Evolutionary conservation across 257 asterid genomes (phyloP), one percentile per base, ranked within the genome.

Genomic region (Orobanche coerulescens): DNA sequence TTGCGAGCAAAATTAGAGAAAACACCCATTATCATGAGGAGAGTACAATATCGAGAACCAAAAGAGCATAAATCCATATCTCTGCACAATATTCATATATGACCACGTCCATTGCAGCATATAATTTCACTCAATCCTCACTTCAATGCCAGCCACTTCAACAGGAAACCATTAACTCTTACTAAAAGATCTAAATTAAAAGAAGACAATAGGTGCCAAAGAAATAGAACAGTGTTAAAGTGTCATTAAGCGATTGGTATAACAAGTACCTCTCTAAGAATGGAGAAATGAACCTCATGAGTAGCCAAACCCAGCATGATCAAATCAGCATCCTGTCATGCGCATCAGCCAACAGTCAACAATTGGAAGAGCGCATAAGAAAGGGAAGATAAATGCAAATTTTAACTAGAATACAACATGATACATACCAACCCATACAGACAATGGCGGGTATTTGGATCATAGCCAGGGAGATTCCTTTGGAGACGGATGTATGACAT

Each of bases 401-500:
- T 62, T 44, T 47, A 57, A 34, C 6, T 11, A 62, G 46, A 14
- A 26, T 42, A 7, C 16, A 65, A 33, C 19, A 14, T 24, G 64
- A 46, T 37, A 65, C 82, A 52, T 81, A 90, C 97, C 95, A 90
- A 79, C 55, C 97, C 97, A 83, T 90, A 90, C 49, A 90, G 87
- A 70, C 97, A 87, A 58, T 90, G 97, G 26, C 88, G 86, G 9
- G 96, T 87, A 75, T 90, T 90, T 64, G 96, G 97, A 69, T 90
- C 94, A 79, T 66, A 75, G 53, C 96, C 97, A 53, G 87, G 84
- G 58, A 85, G 94, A 71, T 87, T 90, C 77, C 97, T 87, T 65
- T 90, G 97, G 16, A 83, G 82, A 42, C 97, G 96, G 64, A 90
- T 79, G 72, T 87, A 90, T 24, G 97, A 90, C 96, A 90, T 90